phyloP scores from a whole-genome alignment of 352 stramenopile genomes.

The Phytopythium chamaehyphon region DNA sequence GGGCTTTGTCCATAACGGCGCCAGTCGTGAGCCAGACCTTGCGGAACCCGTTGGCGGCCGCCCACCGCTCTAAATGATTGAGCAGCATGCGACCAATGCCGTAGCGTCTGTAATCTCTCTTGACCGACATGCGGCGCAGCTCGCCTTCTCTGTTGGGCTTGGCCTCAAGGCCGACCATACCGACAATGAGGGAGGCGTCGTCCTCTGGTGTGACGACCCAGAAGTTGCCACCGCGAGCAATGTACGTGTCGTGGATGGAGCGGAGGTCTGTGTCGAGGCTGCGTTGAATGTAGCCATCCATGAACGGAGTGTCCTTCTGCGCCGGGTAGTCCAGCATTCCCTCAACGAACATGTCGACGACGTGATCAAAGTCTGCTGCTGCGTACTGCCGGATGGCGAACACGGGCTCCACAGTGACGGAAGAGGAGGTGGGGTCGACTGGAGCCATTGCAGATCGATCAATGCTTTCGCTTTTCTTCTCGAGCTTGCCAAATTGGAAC shows the following conservation, averaged over 20 bases:
- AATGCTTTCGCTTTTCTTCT: too few relatives aligned
- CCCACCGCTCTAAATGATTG: constrained; percentile 23
- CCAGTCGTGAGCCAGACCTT: constrained; percentile 26
- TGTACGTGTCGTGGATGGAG: constrained; percentile 31
- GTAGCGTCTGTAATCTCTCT: constrained; percentile 17
- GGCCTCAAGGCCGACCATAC: constrained; percentile 28
- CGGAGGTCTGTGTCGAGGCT: constrained; percentile 21
- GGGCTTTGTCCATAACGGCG: constrained; percentile 13
- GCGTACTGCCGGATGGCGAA: constrained; percentile 17
- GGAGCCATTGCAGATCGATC: background rate
- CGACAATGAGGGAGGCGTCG: constrained; percentile 14
- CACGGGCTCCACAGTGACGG: background rate
- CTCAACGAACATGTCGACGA: constrained; percentile 15
- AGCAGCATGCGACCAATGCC: constrained; percentile 29
- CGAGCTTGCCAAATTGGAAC: too few relatives aligned
- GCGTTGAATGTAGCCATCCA: constrained; percentile 13
- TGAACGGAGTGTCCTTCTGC: constrained; percentile 11
- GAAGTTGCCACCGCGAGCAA: constrained; percentile 30
- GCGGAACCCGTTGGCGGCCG: constrained; percentile 6
- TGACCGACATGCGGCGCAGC: constrained; percentile 37
- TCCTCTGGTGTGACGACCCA: constrained; percentile 27
- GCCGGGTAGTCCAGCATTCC: constrained; percentile 16
- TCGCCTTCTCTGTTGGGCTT: constrained; percentile 23
- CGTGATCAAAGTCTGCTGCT: constrained; percentile 9
- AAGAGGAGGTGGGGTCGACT: background rate